These are phyloP conservation scores for Phytophthora gonapodyides DNA, from an alignment of 352 stramenopile genomes.

Conservation along the genomic window DNA sequence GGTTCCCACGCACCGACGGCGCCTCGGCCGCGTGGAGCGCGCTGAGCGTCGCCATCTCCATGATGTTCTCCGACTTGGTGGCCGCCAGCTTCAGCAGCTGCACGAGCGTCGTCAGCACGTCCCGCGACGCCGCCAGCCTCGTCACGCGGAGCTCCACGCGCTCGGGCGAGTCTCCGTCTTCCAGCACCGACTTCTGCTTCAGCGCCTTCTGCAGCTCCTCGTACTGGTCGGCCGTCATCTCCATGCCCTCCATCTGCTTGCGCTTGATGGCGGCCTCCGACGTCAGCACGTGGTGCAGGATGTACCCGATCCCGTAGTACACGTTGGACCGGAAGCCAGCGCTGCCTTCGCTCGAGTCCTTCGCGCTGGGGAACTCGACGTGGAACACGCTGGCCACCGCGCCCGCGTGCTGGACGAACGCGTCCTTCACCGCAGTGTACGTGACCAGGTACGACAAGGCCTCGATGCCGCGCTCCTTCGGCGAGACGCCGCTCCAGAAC, in stretches of 20 bases:
- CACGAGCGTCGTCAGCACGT: slow-evolving; percentile 75
- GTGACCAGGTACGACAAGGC: slow-evolving; percentile 87
- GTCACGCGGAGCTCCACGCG: slow-evolving; percentile 67
- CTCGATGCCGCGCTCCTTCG: slow-evolving; percentile 82
- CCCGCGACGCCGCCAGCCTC: slow-evolving; percentile 47
- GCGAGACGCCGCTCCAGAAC: slow-evolving; percentile 73
- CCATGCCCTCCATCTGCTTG: slow-evolving; percentile 96
- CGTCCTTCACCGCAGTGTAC: slow-evolving; percentile 80
- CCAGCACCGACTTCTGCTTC: slow-evolving; percentile 94
- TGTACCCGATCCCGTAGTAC: slow-evolving; percentile 94
- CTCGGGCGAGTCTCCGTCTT: slow-evolving; percentile 88
- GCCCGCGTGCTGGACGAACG: slow-evolving; percentile 58
- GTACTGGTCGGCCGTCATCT: slow-evolving; percentile 97
- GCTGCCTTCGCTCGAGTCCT: slow-evolving; percentile 29
- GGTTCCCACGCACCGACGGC: slow-evolving; percentile 63
- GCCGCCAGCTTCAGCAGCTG: slow-evolving; percentile 80
- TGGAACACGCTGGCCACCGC: slow-evolving; percentile 74
- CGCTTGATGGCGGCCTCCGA: slow-evolving; percentile 94
- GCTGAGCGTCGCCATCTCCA: slow-evolving; percentile 76
- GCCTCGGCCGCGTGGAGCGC: slow-evolving; percentile 73
- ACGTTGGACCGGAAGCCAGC: slow-evolving; percentile 81
- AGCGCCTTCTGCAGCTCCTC: slow-evolving; percentile 96
- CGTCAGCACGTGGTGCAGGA: slow-evolving; percentile 94
- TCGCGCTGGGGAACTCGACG: slow-evolving; percentile 63
- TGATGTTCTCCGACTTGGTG: slow-evolving; percentile 76